These are phyloP conservation scores for Ceriops tagal DNA, from an alignment of 345 rosid species.

Conservation along the genomic window DNA sequence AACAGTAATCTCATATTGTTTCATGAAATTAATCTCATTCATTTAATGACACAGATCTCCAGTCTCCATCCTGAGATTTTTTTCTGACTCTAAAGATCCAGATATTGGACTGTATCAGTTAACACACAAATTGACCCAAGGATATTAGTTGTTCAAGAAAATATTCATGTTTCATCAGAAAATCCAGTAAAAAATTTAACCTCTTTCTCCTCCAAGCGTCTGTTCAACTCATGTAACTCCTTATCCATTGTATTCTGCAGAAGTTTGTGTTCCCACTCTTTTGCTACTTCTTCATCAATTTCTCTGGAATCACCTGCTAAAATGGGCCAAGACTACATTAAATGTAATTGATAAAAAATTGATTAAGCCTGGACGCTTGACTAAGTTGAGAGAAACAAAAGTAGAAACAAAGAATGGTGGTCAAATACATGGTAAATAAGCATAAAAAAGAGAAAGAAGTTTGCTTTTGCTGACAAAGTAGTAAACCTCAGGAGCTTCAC, in stretches of 20 bases:
- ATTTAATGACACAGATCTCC: too few relatives aligned
- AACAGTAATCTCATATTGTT: background rate
- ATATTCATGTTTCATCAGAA: conserved; percentile 1
- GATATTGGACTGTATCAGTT: too few relatives aligned
- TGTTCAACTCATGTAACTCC: conserved; percentile 84
- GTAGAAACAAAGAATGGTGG: background rate
- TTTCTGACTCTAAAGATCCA: too few relatives aligned
- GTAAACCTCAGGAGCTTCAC: conserved; percentile 31
- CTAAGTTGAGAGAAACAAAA: background rate
- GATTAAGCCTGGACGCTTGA: conserved; percentile 3
- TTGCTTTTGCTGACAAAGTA: background rate
- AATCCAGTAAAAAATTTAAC: conserved; percentile 34
- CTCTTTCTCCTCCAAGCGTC: conserved; percentile 95
- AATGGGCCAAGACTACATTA: conserved; percentile 16
- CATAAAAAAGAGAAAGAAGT: background rate
- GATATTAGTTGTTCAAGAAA: background rate
- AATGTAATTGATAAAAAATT: conserved; percentile 2
- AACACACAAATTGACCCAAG: too few relatives aligned
- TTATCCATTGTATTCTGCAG: conserved; percentile 88
- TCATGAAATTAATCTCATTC: too few relatives aligned
- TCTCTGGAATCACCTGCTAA: conserved; percentile 65
- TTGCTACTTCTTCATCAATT: conserved; percentile 74
- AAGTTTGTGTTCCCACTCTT: conserved; percentile 98
- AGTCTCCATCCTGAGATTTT: too few relatives aligned
- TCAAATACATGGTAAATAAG: background rate